Conservation (phyloP, 2,329 filamentous ascomycete genomes). For the Fusarium sp. region DNA sequence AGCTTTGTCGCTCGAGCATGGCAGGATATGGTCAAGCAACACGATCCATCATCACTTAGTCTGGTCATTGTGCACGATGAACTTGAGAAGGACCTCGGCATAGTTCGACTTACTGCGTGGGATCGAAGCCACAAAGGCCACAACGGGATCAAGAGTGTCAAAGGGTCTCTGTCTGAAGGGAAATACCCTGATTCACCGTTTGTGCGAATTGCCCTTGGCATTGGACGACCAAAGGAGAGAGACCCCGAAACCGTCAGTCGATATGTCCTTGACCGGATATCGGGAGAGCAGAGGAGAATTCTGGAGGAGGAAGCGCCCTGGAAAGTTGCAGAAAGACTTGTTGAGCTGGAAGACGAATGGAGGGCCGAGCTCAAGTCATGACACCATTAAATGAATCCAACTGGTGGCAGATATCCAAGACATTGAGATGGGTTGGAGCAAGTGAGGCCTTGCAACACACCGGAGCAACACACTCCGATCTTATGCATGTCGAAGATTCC, state of each 20-base stretch:
- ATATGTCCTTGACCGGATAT: slow-evolving; percentile 82
- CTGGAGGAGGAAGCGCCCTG: slow-evolving; percentile 66
- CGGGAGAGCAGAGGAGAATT: slow-evolving; percentile 59
- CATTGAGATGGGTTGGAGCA: background rate
- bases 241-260: slow-evolving; percentile 75
- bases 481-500: background rate
- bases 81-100: slow-evolving; percentile 78
- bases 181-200: slow-evolving; percentile 58
- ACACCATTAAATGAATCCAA: background rate
- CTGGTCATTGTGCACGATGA: slow-evolving; percentile 92
- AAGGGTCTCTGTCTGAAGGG: slow-evolving; percentile 58
- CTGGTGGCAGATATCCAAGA: background rate
- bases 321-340: slow-evolving; percentile 63
- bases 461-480: background rate
- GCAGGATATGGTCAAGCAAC: slow-evolving; percentile 62
- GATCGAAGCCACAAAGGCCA: slow-evolving; percentile 75
- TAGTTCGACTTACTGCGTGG: slow-evolving; percentile 73
- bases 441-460: background rate
- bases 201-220: slow-evolving; percentile 81
- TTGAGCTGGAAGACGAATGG: slow-evolving; percentile 59
- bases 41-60: slow-evolving; percentile 51
- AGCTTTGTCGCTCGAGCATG: slow-evolving; percentile 76
- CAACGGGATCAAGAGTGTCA: slow-evolving; percentile 79
- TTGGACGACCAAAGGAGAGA: slow-evolving; percentile 82
- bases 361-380: slow-evolving; percentile 38